Evolutionary conservation across 176 grass and related monocot genomes (phyloP).

Genomic region (Tillandsia fasciculata): DNA sequence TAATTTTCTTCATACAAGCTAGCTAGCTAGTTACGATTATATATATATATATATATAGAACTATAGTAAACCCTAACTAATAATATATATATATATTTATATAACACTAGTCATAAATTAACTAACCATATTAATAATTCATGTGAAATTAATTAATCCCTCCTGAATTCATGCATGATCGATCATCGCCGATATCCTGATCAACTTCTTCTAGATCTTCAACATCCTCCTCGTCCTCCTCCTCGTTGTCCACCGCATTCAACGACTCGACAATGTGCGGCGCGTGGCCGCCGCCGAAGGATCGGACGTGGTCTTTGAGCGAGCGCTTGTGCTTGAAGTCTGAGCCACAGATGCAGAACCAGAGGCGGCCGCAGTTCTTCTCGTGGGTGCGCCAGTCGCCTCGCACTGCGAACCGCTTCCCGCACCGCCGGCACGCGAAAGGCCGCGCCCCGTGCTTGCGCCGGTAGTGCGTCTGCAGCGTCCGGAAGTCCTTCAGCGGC

Average conservation of each 20-base stretch:
- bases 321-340: constrained; percentile 96
- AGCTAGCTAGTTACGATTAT: background rate
- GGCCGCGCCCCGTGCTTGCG: constrained; percentile 70
- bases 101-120: constrained; percentile 4
- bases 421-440: constrained; percentile 67
- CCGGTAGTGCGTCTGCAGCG: constrained; percentile 82
- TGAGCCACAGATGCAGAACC: constrained; percentile 91
- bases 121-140: background rate
- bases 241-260: constrained; percentile 18
- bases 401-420: constrained; percentile 73
- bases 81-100: background rate
- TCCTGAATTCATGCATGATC: constrained; percentile 17
- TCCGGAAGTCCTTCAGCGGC: constrained; percentile 83
- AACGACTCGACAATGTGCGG: constrained; percentile 72
- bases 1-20: too few species aligned
- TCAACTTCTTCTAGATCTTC: constrained; percentile 16
- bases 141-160: too few species aligned
- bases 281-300: constrained; percentile 74
- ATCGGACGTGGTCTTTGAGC: constrained; percentile 81
- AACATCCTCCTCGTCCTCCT: constrained; percentile 27
- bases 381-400: constrained; percentile 92
- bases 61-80: constrained; percentile 1
- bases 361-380: constrained; percentile 86
- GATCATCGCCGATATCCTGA: constrained; percentile 7
- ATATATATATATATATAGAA: background rate